Evolutionary conservation across 805 yeast species (phyloP), one percentile per base, ranked within the genome.

Genomic region (Schwanniomyces polymorphus): DNA sequence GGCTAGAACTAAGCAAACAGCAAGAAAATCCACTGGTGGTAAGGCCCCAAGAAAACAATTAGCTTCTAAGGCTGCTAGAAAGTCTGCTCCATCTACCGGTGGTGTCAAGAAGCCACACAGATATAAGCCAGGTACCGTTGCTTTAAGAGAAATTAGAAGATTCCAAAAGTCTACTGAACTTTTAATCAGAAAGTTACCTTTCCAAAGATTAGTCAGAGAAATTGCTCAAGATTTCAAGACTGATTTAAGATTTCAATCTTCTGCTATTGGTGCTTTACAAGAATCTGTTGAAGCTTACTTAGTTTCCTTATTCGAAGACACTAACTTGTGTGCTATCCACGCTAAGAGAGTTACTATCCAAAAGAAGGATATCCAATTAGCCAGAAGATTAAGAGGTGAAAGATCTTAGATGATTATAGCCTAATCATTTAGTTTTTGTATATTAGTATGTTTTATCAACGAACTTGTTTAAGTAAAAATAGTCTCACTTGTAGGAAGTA

Each of bases 61-160:
- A 61, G 76, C 76, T 56, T 72, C 76, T 51, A 72, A 72, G 67
- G 76, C 76, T 53, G 76, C 76, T 55, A 70, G 76, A 69, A 72
- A 72, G 61, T 72, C 76, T 43, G 76, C 76, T 49, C 76, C 76
- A 60, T 67, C 71, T 47, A 62, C 74, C 47, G 76, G 76, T 49
- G 76, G 76, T 67, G 76, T 72, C 57, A 71, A 71, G 69, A 72
- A 72, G 65, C 76, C 76, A 42, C 76, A 72, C 74, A 71, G 76
- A 71, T 72, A 71, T 67, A 72, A 72, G 71, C 76, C 76, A 55
- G 76, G 76, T 71, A 72, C 76, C 61, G 76, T 72, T 50, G 76
- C 76, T 54, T 71, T 72, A 66, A 70, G 76, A 70, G 76, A 72
- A 67, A 72, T 72, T 56, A 70, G 76, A 70, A 70, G 76, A 67